These are phyloP conservation scores for Boletus reticuloceps DNA, from an alignment of 768 basidiomycete species.

Conservation along the genomic window DNA sequence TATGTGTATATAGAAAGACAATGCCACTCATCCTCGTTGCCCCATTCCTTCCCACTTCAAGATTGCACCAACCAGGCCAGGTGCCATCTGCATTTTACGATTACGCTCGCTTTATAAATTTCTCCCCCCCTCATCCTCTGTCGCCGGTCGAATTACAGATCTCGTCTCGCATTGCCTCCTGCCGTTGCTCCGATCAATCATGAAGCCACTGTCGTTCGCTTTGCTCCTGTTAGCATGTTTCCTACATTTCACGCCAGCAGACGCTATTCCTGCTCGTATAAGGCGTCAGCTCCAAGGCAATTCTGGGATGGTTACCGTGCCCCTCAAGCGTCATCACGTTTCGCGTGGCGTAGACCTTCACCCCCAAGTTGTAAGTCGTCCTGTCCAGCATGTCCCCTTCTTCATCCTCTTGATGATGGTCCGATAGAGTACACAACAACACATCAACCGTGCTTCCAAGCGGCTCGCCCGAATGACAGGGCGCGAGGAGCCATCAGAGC, in stretches of 20 bases:
- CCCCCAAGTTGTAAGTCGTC: constrained; percentile 41
- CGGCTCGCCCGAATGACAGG: constrained; percentile 72
- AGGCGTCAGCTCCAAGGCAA: constrained; percentile 11
- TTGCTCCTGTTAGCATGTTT: constrained; percentile 55
- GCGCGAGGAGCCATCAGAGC: constrained; percentile 46
- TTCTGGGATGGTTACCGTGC: constrained; percentile 39
- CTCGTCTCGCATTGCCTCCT: background rate
- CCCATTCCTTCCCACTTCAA: background rate
- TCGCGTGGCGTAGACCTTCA: constrained; percentile 33
- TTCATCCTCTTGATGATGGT: background rate
- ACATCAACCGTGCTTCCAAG: constrained; percentile 61
- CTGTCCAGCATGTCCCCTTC: background rate
- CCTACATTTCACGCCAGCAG: constrained; percentile 39
- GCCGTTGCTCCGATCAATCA: constrained; percentile 25
- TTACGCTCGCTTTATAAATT: constrained; percentile 5
- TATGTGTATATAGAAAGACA: constrained; percentile 4
- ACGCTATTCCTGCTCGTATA: constrained; percentile 19
- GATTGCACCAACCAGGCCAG: constrained; percentile 11
- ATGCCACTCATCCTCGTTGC: background rate
- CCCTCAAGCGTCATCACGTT: constrained; percentile 38
- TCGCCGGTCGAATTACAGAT: constrained; percentile 14
- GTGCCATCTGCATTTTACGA: constrained; percentile 18
- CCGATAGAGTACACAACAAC: constrained; percentile 61
- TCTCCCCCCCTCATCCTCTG: background rate
- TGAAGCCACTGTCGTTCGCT: constrained; percentile 50